Evolutionary conservation across 495 filamentous ascomycete species (phyloP).

Genomic region (Penicillium cosmopolitanum): DNA sequence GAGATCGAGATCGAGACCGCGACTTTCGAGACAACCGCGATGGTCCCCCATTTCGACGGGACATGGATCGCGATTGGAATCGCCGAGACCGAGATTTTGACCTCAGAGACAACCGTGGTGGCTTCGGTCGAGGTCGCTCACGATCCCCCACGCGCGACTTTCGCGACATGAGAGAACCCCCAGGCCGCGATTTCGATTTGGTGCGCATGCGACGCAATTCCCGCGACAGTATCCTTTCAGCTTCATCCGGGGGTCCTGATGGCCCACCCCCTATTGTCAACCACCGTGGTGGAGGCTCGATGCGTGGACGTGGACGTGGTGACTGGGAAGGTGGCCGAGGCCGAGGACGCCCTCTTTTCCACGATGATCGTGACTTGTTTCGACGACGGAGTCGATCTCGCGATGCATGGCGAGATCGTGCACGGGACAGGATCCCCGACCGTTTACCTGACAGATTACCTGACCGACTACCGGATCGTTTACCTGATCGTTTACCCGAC

Average conservation of each 20-base stretch:
- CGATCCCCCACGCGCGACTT: constrained; percentile 54
- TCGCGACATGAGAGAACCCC: constrained; percentile 49
- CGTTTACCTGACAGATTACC: constrained; percentile 32
- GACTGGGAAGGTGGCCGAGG: constrained; percentile 67
- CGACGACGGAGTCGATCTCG: constrained; percentile 69
- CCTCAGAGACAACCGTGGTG: constrained; percentile 40
- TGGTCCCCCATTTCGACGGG: constrained; percentile 41
- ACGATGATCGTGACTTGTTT: constrained; percentile 65
- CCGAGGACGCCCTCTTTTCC: constrained; percentile 54
- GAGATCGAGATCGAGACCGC: constrained; percentile 47
- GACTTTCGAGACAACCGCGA: constrained; percentile 48
- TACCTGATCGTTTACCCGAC: constrained; percentile 33
- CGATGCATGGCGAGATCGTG: constrained; percentile 61
- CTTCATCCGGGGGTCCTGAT: constrained; percentile 70
- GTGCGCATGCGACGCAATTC: constrained; percentile 60
- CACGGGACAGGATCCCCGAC: constrained; percentile 40
- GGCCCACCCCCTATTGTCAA: constrained; percentile 50
- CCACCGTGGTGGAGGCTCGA: constrained; percentile 58
- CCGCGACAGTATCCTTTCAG: constrained; percentile 66
- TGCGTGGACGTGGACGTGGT: constrained; percentile 66
- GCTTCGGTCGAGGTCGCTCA: constrained; percentile 50
- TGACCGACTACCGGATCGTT: constrained; percentile 38
- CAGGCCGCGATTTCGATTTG: constrained; percentile 43
- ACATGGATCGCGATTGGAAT: constrained; percentile 45
- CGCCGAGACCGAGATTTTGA: constrained; percentile 50